Conservation (phyloP, 768 basidiomycete species). For the Pleurotus djamor region DNA sequence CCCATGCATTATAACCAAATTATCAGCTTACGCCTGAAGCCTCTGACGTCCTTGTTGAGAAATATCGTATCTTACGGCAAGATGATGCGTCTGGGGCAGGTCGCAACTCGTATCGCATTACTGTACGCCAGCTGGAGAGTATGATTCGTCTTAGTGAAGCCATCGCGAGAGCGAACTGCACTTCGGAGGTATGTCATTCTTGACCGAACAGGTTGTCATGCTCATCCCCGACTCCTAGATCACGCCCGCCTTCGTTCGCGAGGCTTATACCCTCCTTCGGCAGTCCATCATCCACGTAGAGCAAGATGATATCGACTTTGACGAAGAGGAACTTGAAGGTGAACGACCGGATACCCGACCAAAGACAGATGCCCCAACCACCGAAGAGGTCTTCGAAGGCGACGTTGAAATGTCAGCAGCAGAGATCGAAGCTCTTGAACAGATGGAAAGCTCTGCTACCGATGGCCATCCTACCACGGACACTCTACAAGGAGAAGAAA, state of each 20-base stretch:
- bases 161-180: conserved; percentile 96
- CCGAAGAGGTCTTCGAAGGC: conserved; percentile 40
- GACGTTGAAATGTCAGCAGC: conserved; percentile 65
- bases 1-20: conserved; percentile 5
- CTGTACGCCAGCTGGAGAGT: conserved; percentile 95
- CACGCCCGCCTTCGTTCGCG: conserved; percentile 89
- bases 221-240: conserved; percentile 51
- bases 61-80: conserved; percentile 88
- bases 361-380: conserved; percentile 26
- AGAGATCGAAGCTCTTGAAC: conserved; percentile 51
- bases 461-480: conserved; percentile 26
- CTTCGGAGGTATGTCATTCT: conserved; percentile 66
- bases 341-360: conserved; percentile 39
- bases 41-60: conserved; percentile 90
- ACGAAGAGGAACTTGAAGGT: conserved; percentile 79
- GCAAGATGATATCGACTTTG: conserved; percentile 97
- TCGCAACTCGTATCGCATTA: conserved; percentile 93
- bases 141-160: conserved; percentile 98
- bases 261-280: conserved; percentile 89
- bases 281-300: conserved; percentile 99
- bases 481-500: conserved; percentile 14
- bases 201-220: neutral
- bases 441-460: conserved; percentile 42
- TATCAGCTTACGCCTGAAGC: conserved; percentile 88
- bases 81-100: conserved; percentile 90